Conservation (phyloP, 1,284 basidiomycete genomes). For the Trichosporon ovoides region DNA sequence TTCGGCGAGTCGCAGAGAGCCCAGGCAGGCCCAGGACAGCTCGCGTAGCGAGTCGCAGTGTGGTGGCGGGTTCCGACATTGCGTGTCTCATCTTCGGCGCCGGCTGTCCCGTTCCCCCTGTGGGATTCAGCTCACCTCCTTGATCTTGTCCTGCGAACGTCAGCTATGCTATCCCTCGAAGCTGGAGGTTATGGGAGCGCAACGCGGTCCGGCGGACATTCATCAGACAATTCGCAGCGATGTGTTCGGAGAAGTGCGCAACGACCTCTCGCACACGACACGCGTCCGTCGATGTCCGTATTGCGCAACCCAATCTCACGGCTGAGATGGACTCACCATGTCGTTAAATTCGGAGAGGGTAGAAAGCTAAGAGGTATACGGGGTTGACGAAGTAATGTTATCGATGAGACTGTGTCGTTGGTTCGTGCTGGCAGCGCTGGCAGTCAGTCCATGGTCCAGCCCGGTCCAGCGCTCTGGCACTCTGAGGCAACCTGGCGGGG, state of each 20-base stretch:
- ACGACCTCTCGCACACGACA: neutral
- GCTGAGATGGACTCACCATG: neutral
- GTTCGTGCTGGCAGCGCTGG: constrained; percentile 1
- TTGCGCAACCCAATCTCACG: too few relatives aligned
- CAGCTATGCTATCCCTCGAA: neutral
- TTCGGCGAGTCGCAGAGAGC: neutral
- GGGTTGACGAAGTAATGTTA: constrained; percentile 1
- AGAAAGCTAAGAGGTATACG: neutral
- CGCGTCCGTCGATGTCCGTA: neutral
- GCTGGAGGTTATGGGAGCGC: neutral
- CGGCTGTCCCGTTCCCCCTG: neutral
- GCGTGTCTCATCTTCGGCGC: neutral
- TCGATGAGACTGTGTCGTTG: neutral
- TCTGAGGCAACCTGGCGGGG: neutral
- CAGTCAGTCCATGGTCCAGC: neutral
- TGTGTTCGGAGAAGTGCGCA: neutral
- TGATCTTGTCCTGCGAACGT: constrained; percentile 54
- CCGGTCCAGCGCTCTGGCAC: neutral
- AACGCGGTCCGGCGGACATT: neutral
- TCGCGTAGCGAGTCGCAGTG: neutral
- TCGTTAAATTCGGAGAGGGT: neutral
- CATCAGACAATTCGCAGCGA: neutral
- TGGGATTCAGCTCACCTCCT: constrained; percentile 48
- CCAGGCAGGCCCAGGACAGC: neutral
- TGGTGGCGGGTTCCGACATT: neutral